These are phyloP conservation scores for Xylaria sp. DNA, from an alignment of 2,329 filamentous ascomycete species.

Conservation along the genomic window DNA sequence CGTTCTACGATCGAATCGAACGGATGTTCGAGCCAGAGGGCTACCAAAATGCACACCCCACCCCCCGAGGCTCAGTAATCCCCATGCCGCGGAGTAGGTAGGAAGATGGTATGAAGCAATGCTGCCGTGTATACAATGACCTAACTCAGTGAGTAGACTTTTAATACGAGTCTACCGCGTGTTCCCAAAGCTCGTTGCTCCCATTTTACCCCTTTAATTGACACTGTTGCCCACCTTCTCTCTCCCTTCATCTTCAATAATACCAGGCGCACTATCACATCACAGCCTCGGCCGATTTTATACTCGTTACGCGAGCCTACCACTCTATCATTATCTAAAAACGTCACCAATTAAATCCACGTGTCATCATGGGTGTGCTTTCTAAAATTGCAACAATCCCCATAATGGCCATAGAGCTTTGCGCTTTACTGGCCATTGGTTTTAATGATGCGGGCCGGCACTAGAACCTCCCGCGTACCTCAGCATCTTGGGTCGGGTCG, in stretches of 20 bases:
- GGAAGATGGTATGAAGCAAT: not conserved
- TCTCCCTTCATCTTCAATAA: constrained; percentile 1
- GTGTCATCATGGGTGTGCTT: constrained; percentile 9
- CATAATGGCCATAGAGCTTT: not conserved
- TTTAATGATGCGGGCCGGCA: constrained; percentile 5
- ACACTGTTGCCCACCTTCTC: not conserved
- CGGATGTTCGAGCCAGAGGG: too few relatives aligned
- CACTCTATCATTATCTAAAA: constrained; percentile 13
- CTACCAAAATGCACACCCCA: too few relatives aligned
- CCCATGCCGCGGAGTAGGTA: not conserved
- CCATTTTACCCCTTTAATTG: not conserved
- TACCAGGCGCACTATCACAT: constrained; percentile 8
- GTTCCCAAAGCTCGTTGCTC: not conserved
- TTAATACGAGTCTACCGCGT: not conserved
- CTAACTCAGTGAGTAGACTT: not conserved
- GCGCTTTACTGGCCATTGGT: not conserved
- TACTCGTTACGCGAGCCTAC: constrained; percentile 6
- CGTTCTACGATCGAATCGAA: too few relatives aligned
- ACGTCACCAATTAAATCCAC: constrained; percentile 7
- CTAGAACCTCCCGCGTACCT: constrained; percentile 10
- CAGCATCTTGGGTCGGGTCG: constrained; percentile 9
- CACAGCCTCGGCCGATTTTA: constrained; percentile 13
- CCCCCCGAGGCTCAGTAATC: too few relatives aligned
- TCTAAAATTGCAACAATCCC: constrained; percentile 9
- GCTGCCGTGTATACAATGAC: not conserved